These are phyloP conservation scores for Talaromyces sp. DNA, from an alignment of 2,329 filamentous ascomycete species.

Conservation along the genomic window DNA sequence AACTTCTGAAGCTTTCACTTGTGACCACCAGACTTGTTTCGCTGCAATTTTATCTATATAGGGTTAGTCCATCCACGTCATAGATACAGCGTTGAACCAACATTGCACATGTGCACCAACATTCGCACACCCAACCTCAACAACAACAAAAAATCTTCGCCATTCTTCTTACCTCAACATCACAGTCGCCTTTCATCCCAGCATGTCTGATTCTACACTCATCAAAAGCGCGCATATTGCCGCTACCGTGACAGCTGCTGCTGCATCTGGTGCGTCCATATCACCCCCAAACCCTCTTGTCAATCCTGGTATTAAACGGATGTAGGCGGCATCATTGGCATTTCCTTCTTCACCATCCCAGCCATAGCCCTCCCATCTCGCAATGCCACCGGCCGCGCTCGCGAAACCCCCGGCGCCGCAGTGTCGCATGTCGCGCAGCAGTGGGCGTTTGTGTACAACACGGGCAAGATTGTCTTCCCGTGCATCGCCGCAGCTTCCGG, in stretches of 20 bases:
- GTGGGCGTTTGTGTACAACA: conserved; percentile 31
- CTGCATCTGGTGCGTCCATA: conserved; percentile 8
- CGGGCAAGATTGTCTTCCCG: conserved; percentile 49
- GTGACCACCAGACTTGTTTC: too few species aligned
- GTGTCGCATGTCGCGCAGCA: conserved; percentile 23
- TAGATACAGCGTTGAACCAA: too few species aligned
- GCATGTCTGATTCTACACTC: conserved; percentile 8
- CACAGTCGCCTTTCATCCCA: background rate
- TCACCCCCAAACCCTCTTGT: background rate
- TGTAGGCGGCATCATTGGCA: conserved; percentile 25
- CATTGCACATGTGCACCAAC: too few species aligned
- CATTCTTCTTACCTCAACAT: background rate
- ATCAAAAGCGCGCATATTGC: conserved; percentile 9
- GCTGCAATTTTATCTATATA: too few species aligned
- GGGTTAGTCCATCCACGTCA: background rate
- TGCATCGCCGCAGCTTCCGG: conserved; percentile 48
- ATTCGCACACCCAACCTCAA: background rate
- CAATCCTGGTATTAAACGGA: too few species aligned
- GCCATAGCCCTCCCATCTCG: conserved; percentile 19
- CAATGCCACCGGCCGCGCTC: conserved; percentile 7
- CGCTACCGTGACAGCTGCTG: conserved; percentile 8
- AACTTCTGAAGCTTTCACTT: too few species aligned
- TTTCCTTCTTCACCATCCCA: conserved; percentile 21
- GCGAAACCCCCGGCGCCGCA: conserved; percentile 12
- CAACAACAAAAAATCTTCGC: background rate